Base-by-base conservation (phyloP, 495 filamentous ascomycete genomes). In the Penicillium paxilli region DNA sequence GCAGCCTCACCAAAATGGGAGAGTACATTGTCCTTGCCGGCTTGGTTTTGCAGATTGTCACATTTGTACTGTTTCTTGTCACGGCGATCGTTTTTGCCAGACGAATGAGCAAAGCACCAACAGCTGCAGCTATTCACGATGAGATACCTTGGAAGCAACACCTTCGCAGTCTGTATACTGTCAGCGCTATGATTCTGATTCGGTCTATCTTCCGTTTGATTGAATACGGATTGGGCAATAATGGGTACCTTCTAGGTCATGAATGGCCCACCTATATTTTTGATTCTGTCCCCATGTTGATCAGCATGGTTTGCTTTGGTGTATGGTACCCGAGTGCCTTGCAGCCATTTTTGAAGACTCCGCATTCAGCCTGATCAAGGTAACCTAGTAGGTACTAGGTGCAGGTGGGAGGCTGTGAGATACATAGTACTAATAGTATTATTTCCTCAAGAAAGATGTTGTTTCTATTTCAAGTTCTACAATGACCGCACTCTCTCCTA, bases 261-360 rank as follows among this genome's bases (percentile, higher is more conserved):
- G 85, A 87, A 66, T 76, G 76, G 67, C 73, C 77, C 46, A 49
- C 84, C 32, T 87, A 85, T 61, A 53, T 85, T 8, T 86, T 86
- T 49, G 85, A 87, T 59, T 62, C 72, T 24, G 38, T 73, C 24
- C 63, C 80, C 17, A 87, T 87, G 83, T 54, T 78, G 19, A 6
- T 59, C 0, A 79, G 76, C 19, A 80, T 82, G 68, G 61, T 77
- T 0, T 51, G 77, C 7, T 80, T 83, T 54, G 75, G 44, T n/a
- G 45, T 47, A 17, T 53, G 51, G 51, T 47, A 53, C n/a, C 51
- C 41, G n/a, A 54, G 47, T 14, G 47, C 23, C 20, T 17, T 49
- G 25, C 30, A 56, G 25, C 47, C 28, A 5, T 56, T 46, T 45
- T 44, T 55, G 46, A 30, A 28, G n/a, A 47, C 45, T 17, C 1